Conservation (phyloP, 345 rosid genomes). For the Rhizophora apiculata region DNA sequence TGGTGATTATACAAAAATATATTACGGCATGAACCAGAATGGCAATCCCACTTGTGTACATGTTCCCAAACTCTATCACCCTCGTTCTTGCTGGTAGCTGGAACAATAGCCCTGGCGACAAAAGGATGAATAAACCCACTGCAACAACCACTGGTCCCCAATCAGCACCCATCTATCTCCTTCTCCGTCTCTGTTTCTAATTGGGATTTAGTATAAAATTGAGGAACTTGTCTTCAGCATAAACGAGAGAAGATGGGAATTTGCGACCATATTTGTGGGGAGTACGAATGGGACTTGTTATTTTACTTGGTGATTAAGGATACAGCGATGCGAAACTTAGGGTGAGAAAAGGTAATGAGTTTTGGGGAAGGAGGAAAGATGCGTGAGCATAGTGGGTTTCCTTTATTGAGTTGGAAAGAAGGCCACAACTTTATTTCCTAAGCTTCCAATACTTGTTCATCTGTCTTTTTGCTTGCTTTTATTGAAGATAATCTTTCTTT, state of each 20-base stretch:
- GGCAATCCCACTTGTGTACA: constrained; percentile 84
- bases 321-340: constrained; percentile 50
- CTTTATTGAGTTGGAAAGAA: constrained; percentile 40
- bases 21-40: constrained; percentile 83
- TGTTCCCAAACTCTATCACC: constrained; percentile 90
- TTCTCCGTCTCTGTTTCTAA: neutral
- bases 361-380: constrained; percentile 44
- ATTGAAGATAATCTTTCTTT: constrained; percentile 18
- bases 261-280: constrained; percentile 22
- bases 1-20: constrained; percentile 71
- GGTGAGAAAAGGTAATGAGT: constrained; percentile 24
- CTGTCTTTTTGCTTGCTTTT: constrained; percentile 28
- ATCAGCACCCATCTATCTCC: constrained; percentile 53
- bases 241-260: neutral
- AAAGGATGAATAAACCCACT: constrained; percentile 63
- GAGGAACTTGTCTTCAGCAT: constrained; percentile 4
- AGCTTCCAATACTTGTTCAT: constrained; percentile 25
- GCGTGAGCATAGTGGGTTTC: constrained; percentile 41
- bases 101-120: constrained; percentile 86
- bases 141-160: constrained; percentile 87
- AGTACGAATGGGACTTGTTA: constrained; percentile 25
- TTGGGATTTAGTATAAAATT: neutral
- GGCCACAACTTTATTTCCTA: constrained; percentile 16
- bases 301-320: constrained; percentile 48
- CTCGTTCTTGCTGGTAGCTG: constrained; percentile 76